These are phyloP conservation scores for Neurospora tetrasperma DNA, from an alignment of 495 filamentous ascomycete species.

Conservation along the genomic window DNA sequence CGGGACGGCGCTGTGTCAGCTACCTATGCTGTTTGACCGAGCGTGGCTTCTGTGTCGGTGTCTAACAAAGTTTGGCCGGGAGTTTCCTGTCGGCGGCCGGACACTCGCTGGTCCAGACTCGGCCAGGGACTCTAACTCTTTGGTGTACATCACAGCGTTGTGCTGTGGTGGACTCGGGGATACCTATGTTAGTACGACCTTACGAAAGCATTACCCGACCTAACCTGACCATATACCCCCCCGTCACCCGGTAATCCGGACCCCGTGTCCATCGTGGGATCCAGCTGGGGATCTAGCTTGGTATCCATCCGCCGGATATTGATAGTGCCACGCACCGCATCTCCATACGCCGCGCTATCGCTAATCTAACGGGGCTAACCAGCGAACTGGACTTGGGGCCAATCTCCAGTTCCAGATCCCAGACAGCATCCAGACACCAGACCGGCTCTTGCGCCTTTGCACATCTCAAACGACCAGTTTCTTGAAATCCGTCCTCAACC, in stretches of 20 bases:
- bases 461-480: not conserved
- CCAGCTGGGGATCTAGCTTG: not conserved
- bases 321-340: not conserved
- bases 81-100: too few species aligned
- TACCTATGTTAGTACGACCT: not conserved
- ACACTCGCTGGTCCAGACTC: not conserved
- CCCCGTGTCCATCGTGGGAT: not conserved
- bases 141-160: not conserved
- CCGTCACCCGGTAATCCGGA: not conserved
- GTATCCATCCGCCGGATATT: not conserved
- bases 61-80: not conserved
- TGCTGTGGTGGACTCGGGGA: not conserved
- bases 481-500: not conserved
- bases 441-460: not conserved
- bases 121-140: not conserved
- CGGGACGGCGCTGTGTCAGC: not conserved
- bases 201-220: not conserved
- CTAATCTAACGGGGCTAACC: not conserved
- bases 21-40: not conserved
- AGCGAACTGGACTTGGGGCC: not conserved
- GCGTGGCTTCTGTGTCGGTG: not conserved
- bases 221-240: not conserved
- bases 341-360: not conserved
- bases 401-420: conserved; percentile 1
- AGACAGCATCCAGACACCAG: not conserved